phyloP scores from a whole-genome alignment of 129 eudicot genomes.

The Artemisia argyi region DNA sequence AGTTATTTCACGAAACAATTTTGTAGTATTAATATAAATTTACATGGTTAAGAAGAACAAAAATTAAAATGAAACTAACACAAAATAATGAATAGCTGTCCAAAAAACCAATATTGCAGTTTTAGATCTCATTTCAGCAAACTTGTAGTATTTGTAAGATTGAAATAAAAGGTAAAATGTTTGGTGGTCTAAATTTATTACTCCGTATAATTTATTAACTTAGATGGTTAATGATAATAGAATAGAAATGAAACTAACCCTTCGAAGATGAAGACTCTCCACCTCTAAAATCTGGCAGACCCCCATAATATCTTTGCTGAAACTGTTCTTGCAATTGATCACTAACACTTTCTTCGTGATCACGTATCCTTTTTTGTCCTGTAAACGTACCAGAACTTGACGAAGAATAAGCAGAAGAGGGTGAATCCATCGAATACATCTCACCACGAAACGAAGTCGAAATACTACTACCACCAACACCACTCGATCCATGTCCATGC shows the following conservation, averaged over 20 bases:
- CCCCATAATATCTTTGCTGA: conserved; percentile 32
- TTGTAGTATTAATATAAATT: no score
- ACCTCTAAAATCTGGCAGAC: conserved; percentile 29
- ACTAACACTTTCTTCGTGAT: conserved; percentile 44
- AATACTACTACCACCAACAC: neutral
- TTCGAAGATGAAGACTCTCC: conserved; percentile 52
- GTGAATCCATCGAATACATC: conserved; percentile 34
- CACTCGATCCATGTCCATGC: conserved; percentile 26
- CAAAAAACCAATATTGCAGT: no score
- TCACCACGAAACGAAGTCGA: conserved; percentile 19
- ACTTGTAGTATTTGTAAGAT: no score
- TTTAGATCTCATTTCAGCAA: no score
- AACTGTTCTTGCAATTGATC: conserved; percentile 24
- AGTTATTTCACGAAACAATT: no score
- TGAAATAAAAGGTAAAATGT: no score
- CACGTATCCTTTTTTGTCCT: conserved; percentile 68
- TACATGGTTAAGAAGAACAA: no score
- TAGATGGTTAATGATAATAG: neutral
- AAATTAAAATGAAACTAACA: no score
- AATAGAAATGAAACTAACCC: conserved; percentile 27
- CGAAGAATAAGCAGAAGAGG: conserved; percentile 54
- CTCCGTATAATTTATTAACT: neutral
- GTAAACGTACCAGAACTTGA: conserved; percentile 61
- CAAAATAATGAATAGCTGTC: no score
- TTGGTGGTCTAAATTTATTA: neutral